Percentiles rank a stretch among this genome's conserved stretches.
phyloP scores from a whole-genome alignment of 2,329 filamentous ascomycete species.

The Colletotrichum karsti region DNA sequence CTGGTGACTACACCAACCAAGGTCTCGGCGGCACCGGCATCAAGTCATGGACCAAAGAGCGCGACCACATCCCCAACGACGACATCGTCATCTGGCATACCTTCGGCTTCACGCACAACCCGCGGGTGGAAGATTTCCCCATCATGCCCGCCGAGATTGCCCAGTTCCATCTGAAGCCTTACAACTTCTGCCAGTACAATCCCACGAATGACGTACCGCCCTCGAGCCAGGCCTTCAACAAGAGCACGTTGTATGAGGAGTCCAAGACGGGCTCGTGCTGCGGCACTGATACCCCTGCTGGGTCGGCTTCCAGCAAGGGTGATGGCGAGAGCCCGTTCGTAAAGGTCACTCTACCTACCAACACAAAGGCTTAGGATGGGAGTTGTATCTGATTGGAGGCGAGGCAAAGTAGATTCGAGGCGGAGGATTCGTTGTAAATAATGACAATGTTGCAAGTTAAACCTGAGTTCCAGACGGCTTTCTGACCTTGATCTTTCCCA shows the following conservation, averaged over 20 bases:
- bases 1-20: conserved; percentile 48
- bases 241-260: conserved; percentile 36
- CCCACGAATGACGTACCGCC: conserved; percentile 59
- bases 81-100: conserved; percentile 62
- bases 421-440: background rate
- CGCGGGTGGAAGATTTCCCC: conserved; percentile 72
- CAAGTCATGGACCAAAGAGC: conserved; percentile 57
- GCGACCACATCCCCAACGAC: conserved; percentile 58
- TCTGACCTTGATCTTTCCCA: too few species aligned
- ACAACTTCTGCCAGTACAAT: conserved; percentile 61
- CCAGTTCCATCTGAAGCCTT: conserved; percentile 56
- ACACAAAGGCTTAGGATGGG: background rate
- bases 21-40: conserved; percentile 41
- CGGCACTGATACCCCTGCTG: background rate
- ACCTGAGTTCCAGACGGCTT: too few species aligned
- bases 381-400: too few species aligned
- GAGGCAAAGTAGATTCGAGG: background rate
- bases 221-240: conserved; percentile 51
- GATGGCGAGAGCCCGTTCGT: background rate
- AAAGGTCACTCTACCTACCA: background rate
- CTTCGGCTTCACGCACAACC: conserved; percentile 66
- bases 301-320: background rate
- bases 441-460: background rate
- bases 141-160: conserved; percentile 72
- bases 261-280: background rate